Evolutionary conservation across 1,139 yeast genomes (phyloP).

Genomic region (Yamadazyma jaroonii): DNA sequence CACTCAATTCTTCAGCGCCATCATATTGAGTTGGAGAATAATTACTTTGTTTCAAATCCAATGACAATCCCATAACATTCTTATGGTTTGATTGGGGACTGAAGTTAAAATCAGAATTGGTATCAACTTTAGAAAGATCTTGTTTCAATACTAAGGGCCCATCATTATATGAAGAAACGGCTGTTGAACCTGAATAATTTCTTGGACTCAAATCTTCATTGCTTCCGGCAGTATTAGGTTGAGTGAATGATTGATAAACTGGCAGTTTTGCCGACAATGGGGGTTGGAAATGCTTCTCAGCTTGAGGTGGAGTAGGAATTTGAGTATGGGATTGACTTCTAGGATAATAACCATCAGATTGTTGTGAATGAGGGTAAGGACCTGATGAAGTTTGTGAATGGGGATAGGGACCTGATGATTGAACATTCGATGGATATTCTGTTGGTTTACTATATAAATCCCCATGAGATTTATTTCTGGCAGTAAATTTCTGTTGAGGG

Average conservation of each 20-base stretch:
- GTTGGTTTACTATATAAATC: conserved; percentile 5
- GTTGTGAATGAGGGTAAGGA: too few relatives aligned
- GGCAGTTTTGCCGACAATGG: neutral
- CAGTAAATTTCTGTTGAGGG: conserved; percentile 1
- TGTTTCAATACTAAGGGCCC: conserved; percentile 9
- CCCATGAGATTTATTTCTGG: conserved; percentile 9
- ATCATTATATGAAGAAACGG: conserved; percentile 11
- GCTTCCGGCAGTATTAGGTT: conserved; percentile 6
- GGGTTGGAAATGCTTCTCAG: neutral
- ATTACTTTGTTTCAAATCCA: conserved; percentile 18
- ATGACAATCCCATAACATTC: conserved; percentile 31
- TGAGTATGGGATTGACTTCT: too few relatives aligned
- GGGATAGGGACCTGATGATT: too few relatives aligned
- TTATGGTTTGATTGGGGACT: conserved; percentile 16
- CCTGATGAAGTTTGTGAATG: neutral
- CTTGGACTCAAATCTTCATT: conserved; percentile 9
- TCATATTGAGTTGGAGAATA: conserved; percentile 3
- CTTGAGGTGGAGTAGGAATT: too few relatives aligned
- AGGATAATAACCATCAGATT: too few relatives aligned
- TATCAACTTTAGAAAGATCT: conserved; percentile 7
- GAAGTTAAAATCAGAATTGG: conserved; percentile 14
- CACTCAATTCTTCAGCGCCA: conserved; percentile 1
- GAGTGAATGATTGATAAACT: neutral
- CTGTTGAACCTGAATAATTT: conserved; percentile 14
- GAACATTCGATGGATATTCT: too few relatives aligned